Conservation (phyloP, 1,139 yeast genomes). For the Yamadazyma oceani region DNA sequence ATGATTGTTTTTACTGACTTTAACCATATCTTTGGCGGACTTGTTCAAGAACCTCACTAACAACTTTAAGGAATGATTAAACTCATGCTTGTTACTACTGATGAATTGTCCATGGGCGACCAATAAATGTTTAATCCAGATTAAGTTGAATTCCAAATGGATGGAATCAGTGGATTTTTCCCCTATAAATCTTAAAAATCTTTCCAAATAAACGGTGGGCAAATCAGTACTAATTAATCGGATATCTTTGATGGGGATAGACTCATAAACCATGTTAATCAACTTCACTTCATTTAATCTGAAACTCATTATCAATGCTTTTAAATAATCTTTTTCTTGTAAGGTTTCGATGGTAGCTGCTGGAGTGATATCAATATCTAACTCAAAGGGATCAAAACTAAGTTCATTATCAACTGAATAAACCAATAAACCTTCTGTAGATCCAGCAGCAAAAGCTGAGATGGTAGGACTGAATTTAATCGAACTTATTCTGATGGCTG, state of each 20-base stretch:
- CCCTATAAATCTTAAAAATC: slow-evolving; percentile 71
- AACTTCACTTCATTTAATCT: slow-evolving; percentile 80
- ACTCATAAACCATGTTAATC: slow-evolving; percentile 71
- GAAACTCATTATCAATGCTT: slow-evolving; percentile 90
- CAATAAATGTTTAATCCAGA: slow-evolving; percentile 75
- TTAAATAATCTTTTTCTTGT: slow-evolving; percentile 67
- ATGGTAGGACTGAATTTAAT: slow-evolving; percentile 89
- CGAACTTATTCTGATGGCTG: slow-evolving; percentile 76
- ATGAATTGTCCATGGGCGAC: slow-evolving; percentile 79
- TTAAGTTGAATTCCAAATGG: slow-evolving; percentile 78
- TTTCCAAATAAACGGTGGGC: slow-evolving; percentile 74
- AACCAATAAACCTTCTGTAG: slow-evolving; percentile 88
- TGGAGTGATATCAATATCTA: slow-evolving; percentile 91
- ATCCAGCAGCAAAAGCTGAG: slow-evolving; percentile 88
- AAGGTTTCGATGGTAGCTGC: slow-evolving; percentile 65
- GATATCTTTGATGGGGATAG: slow-evolving; percentile 74
- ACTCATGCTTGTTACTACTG: slow-evolving; percentile 59
- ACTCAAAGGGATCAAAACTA: slow-evolving; percentile 90
- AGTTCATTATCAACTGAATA: slow-evolving; percentile 77
- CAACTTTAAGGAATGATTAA: slow-evolving; percentile 65
- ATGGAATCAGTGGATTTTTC: slow-evolving; percentile 69
- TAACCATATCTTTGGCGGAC: slow-evolving; percentile 70
- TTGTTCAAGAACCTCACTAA: slow-evolving; percentile 75
- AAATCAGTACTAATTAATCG: slow-evolving; percentile 62
- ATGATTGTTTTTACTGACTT: slow-evolving; percentile 53